Percentiles rank a stretch among this genome's conserved stretches.
Evolutionary conservation across 2,329 filamentous ascomycete species (phyloP).

Genomic region (Cordyceps militaris): DNA sequence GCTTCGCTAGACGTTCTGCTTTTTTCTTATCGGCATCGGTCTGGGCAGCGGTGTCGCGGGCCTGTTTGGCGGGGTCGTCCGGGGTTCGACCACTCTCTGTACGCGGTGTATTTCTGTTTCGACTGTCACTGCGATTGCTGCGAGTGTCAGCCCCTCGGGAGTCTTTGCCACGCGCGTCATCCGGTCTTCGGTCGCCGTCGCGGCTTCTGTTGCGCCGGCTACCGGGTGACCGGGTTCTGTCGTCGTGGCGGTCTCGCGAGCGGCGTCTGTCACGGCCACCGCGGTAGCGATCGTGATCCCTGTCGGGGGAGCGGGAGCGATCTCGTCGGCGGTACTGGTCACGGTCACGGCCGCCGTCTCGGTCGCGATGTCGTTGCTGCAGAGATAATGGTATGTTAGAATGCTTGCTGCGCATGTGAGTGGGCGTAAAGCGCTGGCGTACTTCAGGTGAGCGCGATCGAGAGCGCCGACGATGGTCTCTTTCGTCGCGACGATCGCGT

Average conservation of each 20-base stretch:
- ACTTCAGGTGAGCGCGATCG: constrained; percentile 60
- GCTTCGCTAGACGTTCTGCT: constrained; percentile 69
- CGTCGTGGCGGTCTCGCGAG: constrained; percentile 53
- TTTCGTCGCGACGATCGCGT: constrained; percentile 43
- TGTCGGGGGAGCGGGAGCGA: constrained; percentile 52
- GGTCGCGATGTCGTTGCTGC: constrained; percentile 54
- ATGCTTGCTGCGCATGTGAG: constrained; percentile 15
- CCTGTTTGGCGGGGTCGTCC: constrained; percentile 29
- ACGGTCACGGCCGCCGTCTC: constrained; percentile 41
- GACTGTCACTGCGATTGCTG: constrained; percentile 59
- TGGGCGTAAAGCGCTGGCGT: constrained; percentile 29
- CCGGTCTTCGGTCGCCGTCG: constrained; percentile 65
- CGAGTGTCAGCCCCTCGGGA: constrained; percentile 65
- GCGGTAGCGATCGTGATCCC: constrained; percentile 59
- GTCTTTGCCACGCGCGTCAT: constrained; percentile 62
- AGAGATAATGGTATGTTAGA: constrained; percentile 31
- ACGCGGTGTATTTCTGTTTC: constrained; percentile 38
- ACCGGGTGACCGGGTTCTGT: constrained; percentile 52
- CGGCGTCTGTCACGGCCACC: constrained; percentile 58
- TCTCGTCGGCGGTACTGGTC: constrained; percentile 60
- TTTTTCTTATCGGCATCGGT: constrained; percentile 66
- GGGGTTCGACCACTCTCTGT: background rate
- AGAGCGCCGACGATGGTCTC: constrained; percentile 47
- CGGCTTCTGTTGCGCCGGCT: constrained; percentile 56
- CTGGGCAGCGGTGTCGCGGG: constrained; percentile 37